These are phyloP conservation scores for Barnettozyma californica DNA, from an alignment of 805 yeast genomes.

Conservation along the genomic window DNA sequence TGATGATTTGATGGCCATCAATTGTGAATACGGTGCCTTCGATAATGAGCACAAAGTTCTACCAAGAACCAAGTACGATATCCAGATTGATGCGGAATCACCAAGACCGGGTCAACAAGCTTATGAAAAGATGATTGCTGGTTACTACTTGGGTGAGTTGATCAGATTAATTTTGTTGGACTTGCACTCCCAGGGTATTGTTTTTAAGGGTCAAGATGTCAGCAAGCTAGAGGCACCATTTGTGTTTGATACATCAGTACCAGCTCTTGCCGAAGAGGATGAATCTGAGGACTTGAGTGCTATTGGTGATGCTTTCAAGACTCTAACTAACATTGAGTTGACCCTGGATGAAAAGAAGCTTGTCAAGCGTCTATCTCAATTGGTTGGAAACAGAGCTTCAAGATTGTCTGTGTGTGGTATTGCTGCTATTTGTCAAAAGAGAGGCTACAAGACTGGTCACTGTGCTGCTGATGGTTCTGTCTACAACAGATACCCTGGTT, in stretches of 20 bases:
- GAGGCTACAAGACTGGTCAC: conserved; percentile 69
- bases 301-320: conserved; percentile 60
- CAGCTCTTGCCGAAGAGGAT: conserved; percentile 84
- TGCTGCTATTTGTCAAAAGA: conserved; percentile 88
- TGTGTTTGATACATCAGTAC: conserved; percentile 84
- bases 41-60: conserved; percentile 81
- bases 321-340: conserved; percentile 55
- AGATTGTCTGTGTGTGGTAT: conserved; percentile 92
- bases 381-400: conserved; percentile 89
- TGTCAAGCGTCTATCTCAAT: conserved; percentile 76
- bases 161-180: conserved; percentile 77
- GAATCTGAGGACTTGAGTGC: conserved; percentile 77
- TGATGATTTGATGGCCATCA: conserved; percentile 84
- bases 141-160: conserved; percentile 92
- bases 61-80: conserved; percentile 88
- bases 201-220: conserved; percentile 69
- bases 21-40: conserved; percentile 97
- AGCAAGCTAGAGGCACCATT: conserved; percentile 56
- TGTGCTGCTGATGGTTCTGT: conserved; percentile 98
- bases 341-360: conserved; percentile 75
- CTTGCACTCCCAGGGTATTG: conserved; percentile 52
- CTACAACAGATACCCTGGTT: conserved; percentile 87
- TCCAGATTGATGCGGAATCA: conserved; percentile 71
- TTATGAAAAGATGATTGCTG: conserved; percentile 96
- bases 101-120: conserved; percentile 97